These are phyloP conservation scores for Saccharomyces uvarum DNA, from an alignment of 1,139 yeast genomes.

Conservation along the genomic window DNA sequence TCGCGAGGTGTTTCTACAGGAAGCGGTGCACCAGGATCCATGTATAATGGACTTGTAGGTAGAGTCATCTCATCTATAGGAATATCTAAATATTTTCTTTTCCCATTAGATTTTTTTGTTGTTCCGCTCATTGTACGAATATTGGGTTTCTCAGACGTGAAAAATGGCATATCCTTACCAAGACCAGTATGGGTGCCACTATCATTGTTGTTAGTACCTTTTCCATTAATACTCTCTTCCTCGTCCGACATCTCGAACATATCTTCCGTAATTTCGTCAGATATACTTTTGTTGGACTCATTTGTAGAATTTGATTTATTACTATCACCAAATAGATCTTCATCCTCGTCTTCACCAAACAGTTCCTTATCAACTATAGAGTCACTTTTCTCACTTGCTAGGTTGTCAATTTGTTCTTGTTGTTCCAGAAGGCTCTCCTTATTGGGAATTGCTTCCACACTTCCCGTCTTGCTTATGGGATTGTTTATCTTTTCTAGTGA, in stretches of 20 bases:
- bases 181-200: background rate
- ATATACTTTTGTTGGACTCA: slow-evolving; percentile 8
- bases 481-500: background rate
- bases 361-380: slow-evolving; percentile 17
- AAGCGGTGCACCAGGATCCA: slow-evolving; percentile 76
- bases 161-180: slow-evolving; percentile 5
- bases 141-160: background rate
- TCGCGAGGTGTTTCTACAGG: slow-evolving; percentile 58
- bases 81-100: slow-evolving; percentile 39
- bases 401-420: background rate
- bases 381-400: slow-evolving; percentile 15
- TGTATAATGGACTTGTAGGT: slow-evolving; percentile 46
- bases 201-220: slow-evolving; percentile 9
- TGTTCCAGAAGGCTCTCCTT: background rate
- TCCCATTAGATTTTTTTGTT: slow-evolving; percentile 9
- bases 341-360: slow-evolving; percentile 25
- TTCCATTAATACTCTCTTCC: slow-evolving; percentile 18
- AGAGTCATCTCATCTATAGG: slow-evolving; percentile 53
- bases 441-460: background rate
- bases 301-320: slow-evolving; percentile 18
- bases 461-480: background rate
- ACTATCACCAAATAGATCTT: slow-evolving; percentile 30
- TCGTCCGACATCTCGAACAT: slow-evolving; percentile 31
- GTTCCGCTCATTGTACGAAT: slow-evolving; percentile 1
- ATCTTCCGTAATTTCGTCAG: slow-evolving; percentile 30